Conservation (phyloP, 1,284 basidiomycete genomes). For the Naganishia albida region DNA sequence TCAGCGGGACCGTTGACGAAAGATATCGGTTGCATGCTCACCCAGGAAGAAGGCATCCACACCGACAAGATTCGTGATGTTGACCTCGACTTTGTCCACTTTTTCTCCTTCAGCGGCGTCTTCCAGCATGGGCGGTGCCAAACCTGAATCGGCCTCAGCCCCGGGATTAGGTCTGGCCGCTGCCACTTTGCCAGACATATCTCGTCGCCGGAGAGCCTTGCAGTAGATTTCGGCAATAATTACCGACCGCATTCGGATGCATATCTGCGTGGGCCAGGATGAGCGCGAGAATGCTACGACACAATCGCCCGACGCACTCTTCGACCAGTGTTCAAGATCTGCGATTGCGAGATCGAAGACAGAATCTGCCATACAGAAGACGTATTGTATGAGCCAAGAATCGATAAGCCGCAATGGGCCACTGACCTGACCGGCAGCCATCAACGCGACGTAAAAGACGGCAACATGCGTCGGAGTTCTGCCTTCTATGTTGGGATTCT, state of each 20-base stretch:
- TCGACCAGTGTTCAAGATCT: conserved; percentile 56
- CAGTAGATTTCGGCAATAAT: conserved; percentile 60
- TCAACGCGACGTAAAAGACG: conserved; percentile 57
- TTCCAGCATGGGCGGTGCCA: conserved; percentile 31
- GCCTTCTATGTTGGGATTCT: conserved; percentile 43
- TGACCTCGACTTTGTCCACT: conserved; percentile 44
- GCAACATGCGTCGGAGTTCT: conserved; percentile 56
- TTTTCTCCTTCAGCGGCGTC: conserved; percentile 44
- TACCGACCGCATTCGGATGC: conserved; percentile 56
- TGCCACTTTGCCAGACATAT: conserved; percentile 48
- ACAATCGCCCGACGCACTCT: conserved; percentile 37
- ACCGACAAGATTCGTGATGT: conserved; percentile 60
- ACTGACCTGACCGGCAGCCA: conserved; percentile 56
- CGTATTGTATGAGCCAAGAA: neutral
- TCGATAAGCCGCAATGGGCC: conserved; percentile 52
- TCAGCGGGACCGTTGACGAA: neutral
- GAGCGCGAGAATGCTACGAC: neutral
- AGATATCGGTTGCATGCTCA: conserved; percentile 36
- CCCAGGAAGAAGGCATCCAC: conserved; percentile 58
- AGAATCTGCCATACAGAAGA: conserved; percentile 2
- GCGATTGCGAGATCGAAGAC: conserved; percentile 23
- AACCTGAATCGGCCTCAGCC: conserved; percentile 36
- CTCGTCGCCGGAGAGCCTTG: conserved; percentile 59
- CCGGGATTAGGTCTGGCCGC: conserved; percentile 35
- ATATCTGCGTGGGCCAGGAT: conserved; percentile 39